Evolutionary conservation across 208 protist species (phyloP).

Genomic region (Porcisia hertigi): DNA sequence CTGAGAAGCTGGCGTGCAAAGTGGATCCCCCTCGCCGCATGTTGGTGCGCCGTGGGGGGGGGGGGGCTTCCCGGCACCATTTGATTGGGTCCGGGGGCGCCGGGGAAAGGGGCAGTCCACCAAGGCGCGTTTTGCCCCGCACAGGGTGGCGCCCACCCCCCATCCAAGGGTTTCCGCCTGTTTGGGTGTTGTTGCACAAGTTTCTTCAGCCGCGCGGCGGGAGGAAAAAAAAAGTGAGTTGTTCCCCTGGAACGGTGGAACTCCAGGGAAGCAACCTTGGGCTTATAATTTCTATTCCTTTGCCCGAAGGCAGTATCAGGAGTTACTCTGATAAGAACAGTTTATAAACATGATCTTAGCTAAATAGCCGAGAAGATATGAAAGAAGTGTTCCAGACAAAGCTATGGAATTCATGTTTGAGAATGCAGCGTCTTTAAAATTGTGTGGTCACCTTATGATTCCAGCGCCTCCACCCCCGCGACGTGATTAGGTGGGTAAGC

Average conservation of each 20-base stretch:
- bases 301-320: conserved; percentile 71
- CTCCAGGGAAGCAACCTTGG: conserved; percentile 60
- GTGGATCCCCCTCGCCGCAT: too few species aligned
- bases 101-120: neutral
- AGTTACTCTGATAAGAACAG: conserved; percentile 92
- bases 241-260: conserved; percentile 61
- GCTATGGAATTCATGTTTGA: rapidly evolving
- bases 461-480: neutral
- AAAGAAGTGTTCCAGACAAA: rapidly evolving
- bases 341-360: conserved; percentile 92
- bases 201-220: neutral
- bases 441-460: neutral
- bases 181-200: neutral
- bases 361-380: conserved; percentile 88
- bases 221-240: conserved; percentile 23
- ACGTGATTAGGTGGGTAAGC: neutral
- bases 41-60: too few species aligned
- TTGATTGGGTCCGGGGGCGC: neutral
- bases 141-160: too few species aligned
- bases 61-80: neutral
- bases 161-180: too few species aligned
- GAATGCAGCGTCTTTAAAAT: neutral
- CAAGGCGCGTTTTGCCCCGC: too few species aligned
- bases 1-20: too few species aligned
- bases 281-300: conserved; percentile 53